Conservation (phyloP, 2,329 filamentous ascomycete species). For the Epichloe scottii region DNA sequence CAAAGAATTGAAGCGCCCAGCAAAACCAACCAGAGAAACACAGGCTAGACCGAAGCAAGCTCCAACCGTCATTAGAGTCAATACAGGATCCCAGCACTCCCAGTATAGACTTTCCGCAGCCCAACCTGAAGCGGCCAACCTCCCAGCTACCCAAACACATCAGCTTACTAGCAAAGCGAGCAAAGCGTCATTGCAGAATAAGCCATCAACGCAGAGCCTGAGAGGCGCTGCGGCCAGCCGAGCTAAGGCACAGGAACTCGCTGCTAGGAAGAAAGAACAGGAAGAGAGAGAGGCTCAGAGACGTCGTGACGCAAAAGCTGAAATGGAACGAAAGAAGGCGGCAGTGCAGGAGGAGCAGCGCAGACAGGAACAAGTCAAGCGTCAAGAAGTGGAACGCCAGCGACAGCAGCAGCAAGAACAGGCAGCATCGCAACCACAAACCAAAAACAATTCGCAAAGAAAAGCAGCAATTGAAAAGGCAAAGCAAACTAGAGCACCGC, state of each 20-base stretch:
- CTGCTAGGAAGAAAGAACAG: slow-evolving; percentile 71
- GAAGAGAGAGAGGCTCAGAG: slow-evolving; percentile 70
- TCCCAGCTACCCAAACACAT: slow-evolving; percentile 24
- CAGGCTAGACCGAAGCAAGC: slow-evolving; percentile 49
- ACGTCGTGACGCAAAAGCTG: slow-evolving; percentile 69
- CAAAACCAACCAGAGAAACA: slow-evolving; percentile 50
- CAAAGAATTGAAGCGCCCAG: slow-evolving; percentile 44
- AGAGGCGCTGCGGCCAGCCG: slow-evolving; percentile 47
- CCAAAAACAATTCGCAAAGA: slow-evolving; percentile 53
- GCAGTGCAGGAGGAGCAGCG: slow-evolving; percentile 53
- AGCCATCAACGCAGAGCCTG: slow-evolving; percentile 44
- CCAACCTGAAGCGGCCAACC: slow-evolving; percentile 32
- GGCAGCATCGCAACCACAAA: slow-evolving; percentile 45
- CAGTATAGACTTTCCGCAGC: slow-evolving; percentile 47
- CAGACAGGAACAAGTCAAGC: slow-evolving; percentile 43
- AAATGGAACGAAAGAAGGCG: slow-evolving; percentile 65
- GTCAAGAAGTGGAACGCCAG: slow-evolving; percentile 49
- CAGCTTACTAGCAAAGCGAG: slow-evolving; percentile 53
- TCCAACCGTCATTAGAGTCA: slow-evolving; percentile 59
- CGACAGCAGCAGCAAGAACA: slow-evolving; percentile 49
- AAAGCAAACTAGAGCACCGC: slow-evolving; percentile 51
- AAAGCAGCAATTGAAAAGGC: slow-evolving; percentile 52
- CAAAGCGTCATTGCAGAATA: slow-evolving; percentile 50
- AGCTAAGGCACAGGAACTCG: slow-evolving; percentile 60
- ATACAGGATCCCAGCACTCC: slow-evolving; percentile 49